Evolutionary conservation across 2,329 filamentous ascomycete species (phyloP).

Genomic region (Tolypocladium capitatum): DNA sequence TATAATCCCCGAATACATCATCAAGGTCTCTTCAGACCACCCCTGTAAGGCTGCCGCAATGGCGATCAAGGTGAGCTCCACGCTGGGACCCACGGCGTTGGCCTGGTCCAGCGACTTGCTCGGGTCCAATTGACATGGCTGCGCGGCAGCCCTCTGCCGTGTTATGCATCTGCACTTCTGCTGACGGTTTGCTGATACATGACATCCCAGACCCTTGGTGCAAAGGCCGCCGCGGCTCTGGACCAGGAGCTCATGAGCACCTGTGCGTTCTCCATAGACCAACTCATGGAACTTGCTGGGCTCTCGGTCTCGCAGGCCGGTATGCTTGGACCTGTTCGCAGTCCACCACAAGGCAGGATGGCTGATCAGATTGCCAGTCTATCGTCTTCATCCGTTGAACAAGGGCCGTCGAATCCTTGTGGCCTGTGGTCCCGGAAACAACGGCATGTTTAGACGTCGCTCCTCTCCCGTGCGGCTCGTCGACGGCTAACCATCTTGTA

Average conservation of each 20-base stretch:
- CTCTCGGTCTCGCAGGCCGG: constrained; percentile 85
- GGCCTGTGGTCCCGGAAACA: constrained; percentile 78
- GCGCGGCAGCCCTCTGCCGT: neutral
- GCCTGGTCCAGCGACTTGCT: neutral
- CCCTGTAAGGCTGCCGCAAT: constrained; percentile 6
- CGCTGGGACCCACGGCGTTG: neutral
- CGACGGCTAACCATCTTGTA: constrained; percentile 25
- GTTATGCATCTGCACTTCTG: neutral
- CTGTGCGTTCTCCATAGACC: constrained; percentile 82
- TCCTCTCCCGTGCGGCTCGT: neutral
- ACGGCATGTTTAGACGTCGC: constrained; percentile 29
- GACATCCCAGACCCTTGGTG: constrained; percentile 56
- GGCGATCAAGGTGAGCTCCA: constrained; percentile 17
- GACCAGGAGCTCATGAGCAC: constrained; percentile 90
- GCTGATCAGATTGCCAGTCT: constrained; percentile 41
- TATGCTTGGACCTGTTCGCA: constrained; percentile 17
- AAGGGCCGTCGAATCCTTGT: constrained; percentile 65
- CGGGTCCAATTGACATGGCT: neutral
- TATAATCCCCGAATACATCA: neutral
- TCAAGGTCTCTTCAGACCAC: neutral
- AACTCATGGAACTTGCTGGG: constrained; percentile 93
- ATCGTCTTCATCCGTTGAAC: constrained; percentile 63
- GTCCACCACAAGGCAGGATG: too few relatives aligned
- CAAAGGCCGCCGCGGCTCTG: constrained; percentile 76
- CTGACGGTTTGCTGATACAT: constrained; percentile 1